Percentiles rank a stretch among this genome's conserved stretches.
Evolutionary conservation across 495 filamentous ascomycete species (phyloP).

Genomic region (Penicillium canariense): DNA sequence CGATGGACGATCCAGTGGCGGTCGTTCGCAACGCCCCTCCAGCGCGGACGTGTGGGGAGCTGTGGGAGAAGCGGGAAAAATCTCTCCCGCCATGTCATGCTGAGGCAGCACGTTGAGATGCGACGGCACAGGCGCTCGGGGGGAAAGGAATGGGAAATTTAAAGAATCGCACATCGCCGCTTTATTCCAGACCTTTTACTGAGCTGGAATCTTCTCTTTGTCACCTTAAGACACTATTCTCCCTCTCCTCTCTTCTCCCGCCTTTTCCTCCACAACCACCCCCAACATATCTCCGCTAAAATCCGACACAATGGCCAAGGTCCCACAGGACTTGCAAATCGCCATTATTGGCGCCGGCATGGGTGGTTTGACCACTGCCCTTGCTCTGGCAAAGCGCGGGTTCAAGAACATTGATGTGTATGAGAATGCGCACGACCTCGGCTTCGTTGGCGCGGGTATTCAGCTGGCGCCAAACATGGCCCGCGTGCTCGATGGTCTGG

Average conservation of each 20-base stretch:
- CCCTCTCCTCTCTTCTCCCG: neutral
- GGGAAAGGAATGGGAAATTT: conserved; percentile 13
- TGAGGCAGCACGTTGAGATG: conserved; percentile 2
- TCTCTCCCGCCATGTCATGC: conserved; percentile 21
- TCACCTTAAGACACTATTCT: neutral
- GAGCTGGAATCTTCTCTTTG: neutral
- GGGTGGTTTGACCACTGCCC: conserved; percentile 70
- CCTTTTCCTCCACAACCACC: neutral
- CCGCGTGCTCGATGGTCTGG: conserved; percentile 66
- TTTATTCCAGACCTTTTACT: neutral
- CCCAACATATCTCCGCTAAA: conserved; percentile 2
- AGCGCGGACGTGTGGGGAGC: conserved; percentile 22
- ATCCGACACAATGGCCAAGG: conserved; percentile 27
- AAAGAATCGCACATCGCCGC: conserved; percentile 4
- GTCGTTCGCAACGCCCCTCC: neutral
- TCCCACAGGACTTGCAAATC: conserved; percentile 41
- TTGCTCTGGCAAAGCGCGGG: conserved; percentile 70
- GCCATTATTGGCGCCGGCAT: conserved; percentile 59
- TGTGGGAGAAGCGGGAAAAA: conserved; percentile 31
- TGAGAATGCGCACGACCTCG: conserved; percentile 69
- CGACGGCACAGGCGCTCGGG: conserved; percentile 17
- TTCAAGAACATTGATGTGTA: conserved; percentile 72
- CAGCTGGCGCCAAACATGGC: conserved; percentile 80
- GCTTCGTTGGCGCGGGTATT: conserved; percentile 81
- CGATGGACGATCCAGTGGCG: conserved; percentile 1